Evolutionary conservation across 441 rosid species (phyloP), one percentile per base, ranked within the genome.

Genomic region (Mallotus japonicus): DNA sequence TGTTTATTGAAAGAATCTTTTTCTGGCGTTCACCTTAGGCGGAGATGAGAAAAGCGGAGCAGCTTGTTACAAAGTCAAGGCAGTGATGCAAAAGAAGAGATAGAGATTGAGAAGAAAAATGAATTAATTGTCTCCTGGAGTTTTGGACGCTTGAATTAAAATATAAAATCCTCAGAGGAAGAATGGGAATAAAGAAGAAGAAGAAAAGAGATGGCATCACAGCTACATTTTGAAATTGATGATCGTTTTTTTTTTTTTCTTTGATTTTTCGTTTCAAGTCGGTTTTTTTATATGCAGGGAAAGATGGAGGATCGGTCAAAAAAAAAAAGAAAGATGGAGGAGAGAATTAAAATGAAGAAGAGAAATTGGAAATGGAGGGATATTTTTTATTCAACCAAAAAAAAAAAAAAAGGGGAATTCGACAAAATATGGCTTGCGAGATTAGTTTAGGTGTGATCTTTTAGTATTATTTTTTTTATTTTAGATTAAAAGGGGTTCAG

Each of bases 191-290:
- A 65, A 15, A 64, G 4, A 4, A 53, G 57, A 32, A 46, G 65
- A 9, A 20, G 55, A 37, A 37, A 6, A 37, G 40, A 37, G 3
- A 28, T 28, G 32, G 3, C 32, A 37, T 0, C 17, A 9, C 50
- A n/a, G 19, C 24, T 65, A 65, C 65, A 65, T 73, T 73, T 65
- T 65, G 37, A 73, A 68, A 16, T 74, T 60, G 60, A 22, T 71
- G 47, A 32, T 50, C 5, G 53, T 37, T 59, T 68, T 8, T 10
- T 10, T 20, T 16, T 56, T 54, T 50, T n/a, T 40, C 5, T 54
- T 13, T 4, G 6, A 37, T 6, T 17, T 8, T 40, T 17, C 17
- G 16, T 37, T 37, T 20, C 17, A 50, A 65, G 70, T 67, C 70
- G 70, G 64, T 28, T 28, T 68, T 60, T 60, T 10, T 42, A 69